Base-by-base conservation (phyloP, 164 flowering plant species). In the Akebia trifoliata region DNA sequence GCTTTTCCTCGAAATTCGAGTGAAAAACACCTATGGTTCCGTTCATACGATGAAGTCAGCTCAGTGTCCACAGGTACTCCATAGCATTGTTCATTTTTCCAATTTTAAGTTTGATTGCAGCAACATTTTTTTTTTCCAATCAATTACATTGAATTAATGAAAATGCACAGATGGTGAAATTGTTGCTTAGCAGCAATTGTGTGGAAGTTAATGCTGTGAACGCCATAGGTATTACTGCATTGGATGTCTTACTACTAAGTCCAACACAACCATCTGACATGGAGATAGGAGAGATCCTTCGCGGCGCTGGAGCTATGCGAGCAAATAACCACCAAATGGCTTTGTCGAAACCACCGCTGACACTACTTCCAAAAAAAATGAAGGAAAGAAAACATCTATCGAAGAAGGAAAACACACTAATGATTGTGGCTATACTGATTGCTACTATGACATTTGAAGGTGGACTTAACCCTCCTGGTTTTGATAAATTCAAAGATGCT, bases 371-470 rank as follows among this genome's bases (percentile, higher is more conserved):
- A 31, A 2, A 2, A 8, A 38, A 1, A n/a, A 28, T 25, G 31
- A 60, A 49, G 20, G 35, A 3, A 30, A 11, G 9, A 42, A 64
- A 2, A 61, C 66, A 66, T 6, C 38, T 10, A 28, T 11, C 1
- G 56, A 53, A 24, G 59, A 69, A 63, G 26, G 14, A 53, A 39
- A 57, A 9, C 17, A 44, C 61, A 1, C 12, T 69, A 4, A 53
- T 63, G 72, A 47, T 69, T 3, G 64, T 53, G 17, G 63, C 63
- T 3, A 45, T 62, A 4, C 54, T 69, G 1, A 47, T 59, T 2
- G 72, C 72, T 29, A 64, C 68, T 1, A 34, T 69, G 48, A 65
- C 61, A 7, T 69, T 60, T 32, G 66, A 64, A 61, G 64, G 56
- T 5, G 66, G 65, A 3, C 15, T 65, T 1, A 46, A 21, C 45